Evolutionary conservation across 495 filamentous ascomycete species (phyloP).

Genomic region (Penicillium psychrofluorescens): DNA sequence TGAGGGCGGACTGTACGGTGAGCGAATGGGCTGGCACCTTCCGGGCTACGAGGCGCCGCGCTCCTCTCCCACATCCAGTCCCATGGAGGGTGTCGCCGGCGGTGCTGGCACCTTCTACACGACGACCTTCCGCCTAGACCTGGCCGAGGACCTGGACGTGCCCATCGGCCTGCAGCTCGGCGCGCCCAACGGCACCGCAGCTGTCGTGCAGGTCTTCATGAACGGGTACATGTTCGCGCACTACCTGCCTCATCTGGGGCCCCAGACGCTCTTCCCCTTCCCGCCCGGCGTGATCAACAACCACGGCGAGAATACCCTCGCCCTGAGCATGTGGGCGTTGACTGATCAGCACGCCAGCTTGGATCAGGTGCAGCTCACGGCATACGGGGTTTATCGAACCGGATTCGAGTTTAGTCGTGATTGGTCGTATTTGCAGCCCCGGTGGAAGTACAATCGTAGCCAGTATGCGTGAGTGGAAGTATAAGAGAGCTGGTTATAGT

Average conservation of each 20-base stretch:
- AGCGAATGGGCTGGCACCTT: slow-evolving; percentile 60
- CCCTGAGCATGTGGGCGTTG: slow-evolving; percentile 40
- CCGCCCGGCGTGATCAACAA: slow-evolving; percentile 44
- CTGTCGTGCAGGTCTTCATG: slow-evolving; percentile 30
- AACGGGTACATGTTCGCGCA: slow-evolving; percentile 45
- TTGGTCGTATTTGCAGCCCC: slow-evolving; percentile 37
- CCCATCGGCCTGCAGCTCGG: slow-evolving; percentile 28
- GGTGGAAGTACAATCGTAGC: slow-evolving; percentile 27
- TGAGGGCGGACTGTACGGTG: slow-evolving; percentile 61
- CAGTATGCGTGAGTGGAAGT: slow-evolving; percentile 12
- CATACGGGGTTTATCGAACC: slow-evolving; percentile 31
- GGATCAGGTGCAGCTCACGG: slow-evolving; percentile 26
- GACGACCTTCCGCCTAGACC: slow-evolving; percentile 45
- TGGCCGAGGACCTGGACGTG: slow-evolving; percentile 35
- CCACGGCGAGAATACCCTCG: slow-evolving; percentile 35
- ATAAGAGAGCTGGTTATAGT: background rate
- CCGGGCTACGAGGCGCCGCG: slow-evolving; percentile 44
- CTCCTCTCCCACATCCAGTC: slow-evolving; percentile 27
- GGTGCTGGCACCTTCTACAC: slow-evolving; percentile 55
- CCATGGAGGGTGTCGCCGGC: slow-evolving; percentile 41
- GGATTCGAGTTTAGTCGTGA: slow-evolving; percentile 37
- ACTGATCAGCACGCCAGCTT: slow-evolving; percentile 29
- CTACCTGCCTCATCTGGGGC: slow-evolving; percentile 42
- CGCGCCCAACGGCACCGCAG: slow-evolving; percentile 14
- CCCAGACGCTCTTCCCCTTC: slow-evolving; percentile 41